Conservation (phyloP, 164 flowering plant genomes). For the Vitis riparia region DNA sequence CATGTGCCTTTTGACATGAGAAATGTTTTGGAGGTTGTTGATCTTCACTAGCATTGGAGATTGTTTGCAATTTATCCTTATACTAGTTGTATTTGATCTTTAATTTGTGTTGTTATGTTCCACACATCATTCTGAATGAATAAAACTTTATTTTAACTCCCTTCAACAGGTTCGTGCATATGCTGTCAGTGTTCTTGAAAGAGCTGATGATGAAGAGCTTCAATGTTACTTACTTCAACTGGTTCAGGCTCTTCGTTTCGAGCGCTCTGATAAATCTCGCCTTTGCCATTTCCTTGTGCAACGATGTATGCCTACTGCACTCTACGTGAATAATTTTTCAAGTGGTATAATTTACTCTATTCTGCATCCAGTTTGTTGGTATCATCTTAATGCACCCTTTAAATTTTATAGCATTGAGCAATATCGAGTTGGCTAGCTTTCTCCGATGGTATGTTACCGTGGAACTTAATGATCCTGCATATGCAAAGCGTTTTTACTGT, state of each 20-base stretch:
- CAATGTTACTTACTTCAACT: conserved; percentile 95
- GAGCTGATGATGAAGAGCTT: conserved; percentile 99
- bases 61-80: not conserved
- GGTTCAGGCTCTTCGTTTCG: conserved; percentile 99
- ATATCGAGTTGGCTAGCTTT: conserved; percentile 97
- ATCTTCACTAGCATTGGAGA: not conserved
- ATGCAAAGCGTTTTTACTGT: conserved; percentile 88
- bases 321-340: not conserved
- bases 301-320: conserved; percentile 60
- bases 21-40: not conserved
- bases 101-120: not conserved
- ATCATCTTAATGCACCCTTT: conserved; percentile 17
- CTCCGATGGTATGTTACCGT: conserved; percentile 98
- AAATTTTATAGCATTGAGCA: conserved; percentile 64
- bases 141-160: conserved; percentile 1
- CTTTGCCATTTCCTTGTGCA: conserved; percentile 91
- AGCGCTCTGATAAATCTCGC: conserved; percentile 94
- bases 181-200: conserved; percentile 99
- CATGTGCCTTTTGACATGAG: too few relatives aligned
- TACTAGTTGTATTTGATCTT: not conserved
- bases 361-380: conserved; percentile 8
- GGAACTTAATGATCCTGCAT: conserved; percentile 95
- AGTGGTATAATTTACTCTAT: not conserved
- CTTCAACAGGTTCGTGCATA: conserved; percentile 91
- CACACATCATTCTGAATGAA: not conserved